Evolutionary conservation across 2,329 filamentous ascomycete genomes (phyloP), one percentile per base, ranked within the genome.

Genomic region (Fusarium miscanthi): DNA sequence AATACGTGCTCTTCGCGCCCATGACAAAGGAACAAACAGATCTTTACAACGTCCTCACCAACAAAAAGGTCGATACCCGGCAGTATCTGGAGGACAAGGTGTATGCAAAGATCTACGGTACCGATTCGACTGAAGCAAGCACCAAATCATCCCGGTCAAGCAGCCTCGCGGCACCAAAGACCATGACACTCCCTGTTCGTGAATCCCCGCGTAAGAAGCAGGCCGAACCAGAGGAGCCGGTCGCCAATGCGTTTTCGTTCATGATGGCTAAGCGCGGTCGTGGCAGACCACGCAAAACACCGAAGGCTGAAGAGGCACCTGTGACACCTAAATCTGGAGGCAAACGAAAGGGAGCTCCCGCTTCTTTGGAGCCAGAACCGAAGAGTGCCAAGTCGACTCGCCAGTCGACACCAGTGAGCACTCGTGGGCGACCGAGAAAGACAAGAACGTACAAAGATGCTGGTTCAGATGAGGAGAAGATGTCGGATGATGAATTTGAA

Each of bases 1-100:
- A 99, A 80, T 99, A 99, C 74, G 93, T 99, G 6, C 84, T 99
- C 1, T 98, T 96, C 77, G 96, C 96, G 0, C 96, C 96, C 1
- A 90, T 99, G 82, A 97, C 94, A 0, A 88, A 91, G 30, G 94
- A 96, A 74, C 96, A 99, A 79, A 94, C 94, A 5, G 95, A 98
- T 63, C 83, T 99, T 0, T 99, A 99, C 78, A 90, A 91, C 56
- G 87, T 85, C 1, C 85, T 92, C 38, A 87, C 81, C 61, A 86
- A 91, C 77, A 89, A 88, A 68, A 84, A 84, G 4, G 80, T 83
- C 3, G 90, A 92, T 70, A 88, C 88, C 0, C 88, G 95, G 33
- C 89, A 92, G 21, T 97, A 95, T 66, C 84, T 98, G 2, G 94
- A 97, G 75, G 90, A 92, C 58, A 97, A 95, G 76, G 91, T 93